phyloP scores from a whole-genome alignment of 345 rosid species.

The Boechera stricta region DNA sequence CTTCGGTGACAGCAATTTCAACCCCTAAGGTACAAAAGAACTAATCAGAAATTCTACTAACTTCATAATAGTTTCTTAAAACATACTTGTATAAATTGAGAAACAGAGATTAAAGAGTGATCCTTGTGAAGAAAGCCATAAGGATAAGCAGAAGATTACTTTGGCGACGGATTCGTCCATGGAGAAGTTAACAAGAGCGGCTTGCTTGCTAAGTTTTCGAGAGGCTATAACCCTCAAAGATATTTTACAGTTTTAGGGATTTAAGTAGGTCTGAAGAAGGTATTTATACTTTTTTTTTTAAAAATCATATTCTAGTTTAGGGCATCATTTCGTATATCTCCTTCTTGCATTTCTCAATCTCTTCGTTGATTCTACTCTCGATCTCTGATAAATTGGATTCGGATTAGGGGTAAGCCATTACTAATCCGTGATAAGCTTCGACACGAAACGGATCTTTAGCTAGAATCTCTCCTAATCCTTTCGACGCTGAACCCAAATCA shows the following conservation, averaged over 20 bases:
- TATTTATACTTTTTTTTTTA: neutral
- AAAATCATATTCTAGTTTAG: no score
- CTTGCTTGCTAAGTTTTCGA: neutral
- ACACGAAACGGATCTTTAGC: no score
- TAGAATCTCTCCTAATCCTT: no score
- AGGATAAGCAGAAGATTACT: neutral
- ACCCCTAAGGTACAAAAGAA: neutral
- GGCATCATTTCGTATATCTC: no score
- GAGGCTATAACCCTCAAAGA: neutral
- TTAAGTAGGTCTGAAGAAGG: neutral
- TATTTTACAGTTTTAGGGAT: neutral
- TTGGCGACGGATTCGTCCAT: neutral
- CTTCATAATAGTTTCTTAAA: no score
- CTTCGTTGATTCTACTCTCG: neutral
- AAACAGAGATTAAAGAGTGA: no score
- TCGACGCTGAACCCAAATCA: no score
- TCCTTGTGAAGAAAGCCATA: neutral
- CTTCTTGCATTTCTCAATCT: no score
- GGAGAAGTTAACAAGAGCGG: neutral
- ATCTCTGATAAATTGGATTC: no score
- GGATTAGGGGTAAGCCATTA: no score
- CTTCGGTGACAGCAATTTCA: neutral
- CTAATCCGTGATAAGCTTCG: no score
- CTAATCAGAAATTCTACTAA: neutral
- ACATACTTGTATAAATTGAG: neutral